These are phyloP conservation scores for Nemania diffusa DNA, from an alignment of 2,329 filamentous ascomycete species.

Conservation along the genomic window DNA sequence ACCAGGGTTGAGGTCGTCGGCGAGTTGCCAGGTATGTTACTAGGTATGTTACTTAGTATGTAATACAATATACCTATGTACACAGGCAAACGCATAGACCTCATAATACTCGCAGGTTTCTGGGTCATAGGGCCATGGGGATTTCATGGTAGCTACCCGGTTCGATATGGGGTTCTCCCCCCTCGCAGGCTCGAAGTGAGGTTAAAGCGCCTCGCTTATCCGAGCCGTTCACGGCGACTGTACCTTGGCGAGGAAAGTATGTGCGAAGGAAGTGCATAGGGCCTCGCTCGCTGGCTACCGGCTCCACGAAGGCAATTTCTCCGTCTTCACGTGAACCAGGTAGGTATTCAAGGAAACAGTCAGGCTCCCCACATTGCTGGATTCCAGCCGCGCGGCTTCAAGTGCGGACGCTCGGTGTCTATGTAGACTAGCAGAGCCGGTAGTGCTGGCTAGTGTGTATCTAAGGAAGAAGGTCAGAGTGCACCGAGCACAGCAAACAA, in stretches of 20 bases:
- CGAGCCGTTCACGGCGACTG: constrained; percentile 3
- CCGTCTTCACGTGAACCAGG: constrained; percentile 9
- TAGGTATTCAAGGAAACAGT: constrained; percentile 26
- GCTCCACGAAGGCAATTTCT: background rate
- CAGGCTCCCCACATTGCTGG: constrained; percentile 7
- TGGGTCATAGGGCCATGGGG: background rate
- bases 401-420: background rate
- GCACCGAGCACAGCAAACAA: background rate
- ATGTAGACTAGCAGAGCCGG: background rate
- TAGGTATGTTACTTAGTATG: too few species aligned
- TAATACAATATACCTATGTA: too few species aligned
- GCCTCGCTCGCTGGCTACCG: constrained; percentile 15
- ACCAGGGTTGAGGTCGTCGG: constrained; percentile 1
- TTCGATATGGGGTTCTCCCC: background rate
- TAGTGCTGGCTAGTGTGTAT: constrained; percentile 11
- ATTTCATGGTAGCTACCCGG: background rate
- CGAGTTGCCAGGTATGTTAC: background rate
- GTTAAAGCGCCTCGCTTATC: constrained; percentile 11
- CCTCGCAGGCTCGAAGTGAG: background rate
- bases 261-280: constrained; percentile 5
- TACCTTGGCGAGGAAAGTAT: background rate
- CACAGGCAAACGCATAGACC: background rate
- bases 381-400: background rate
- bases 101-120: background rate
- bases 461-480: background rate